phyloP scores from a whole-genome alignment of 139 green algal species.

The Haematococcus sp. region DNA sequence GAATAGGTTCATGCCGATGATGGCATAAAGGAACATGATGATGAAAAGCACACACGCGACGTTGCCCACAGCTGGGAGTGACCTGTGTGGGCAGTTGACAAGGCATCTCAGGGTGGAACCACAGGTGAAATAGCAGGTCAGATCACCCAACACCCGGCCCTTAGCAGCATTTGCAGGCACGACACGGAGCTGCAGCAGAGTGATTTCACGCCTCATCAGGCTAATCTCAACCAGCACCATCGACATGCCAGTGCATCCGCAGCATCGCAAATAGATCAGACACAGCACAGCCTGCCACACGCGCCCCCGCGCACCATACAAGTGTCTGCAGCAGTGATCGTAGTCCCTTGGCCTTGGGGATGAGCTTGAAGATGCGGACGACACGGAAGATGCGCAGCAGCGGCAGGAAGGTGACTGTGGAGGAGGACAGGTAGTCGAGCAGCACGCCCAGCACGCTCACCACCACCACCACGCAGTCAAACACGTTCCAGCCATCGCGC shows the following conservation, averaged over 20 bases:
- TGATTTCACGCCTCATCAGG: no score
- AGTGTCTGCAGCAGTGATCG: conserved; percentile 67
- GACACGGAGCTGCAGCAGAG: no score
- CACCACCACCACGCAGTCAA: conserved; percentile 64
- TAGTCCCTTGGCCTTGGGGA: conserved; percentile 71
- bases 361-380: conserved; percentile 65
- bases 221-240: background rate
- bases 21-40: conserved; percentile 73
- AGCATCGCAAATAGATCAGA: background rate
- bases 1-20: conserved; percentile 85
- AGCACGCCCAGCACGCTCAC: conserved; percentile 39
- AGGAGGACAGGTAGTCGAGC: conserved; percentile 31
- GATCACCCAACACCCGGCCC: background rate
- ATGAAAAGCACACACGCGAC: conserved; percentile 46
- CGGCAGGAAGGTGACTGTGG: conserved; percentile 49
- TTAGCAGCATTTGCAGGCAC: background rate
- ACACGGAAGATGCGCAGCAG: conserved; percentile 70
- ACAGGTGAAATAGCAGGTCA: background rate
- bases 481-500: conserved; percentile 65
- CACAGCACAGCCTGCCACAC: background rate
- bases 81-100: background rate
- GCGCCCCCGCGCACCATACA: conserved; percentile 45
- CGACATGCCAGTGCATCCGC: background rate
- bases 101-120: background rate
- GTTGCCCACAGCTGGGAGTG: conserved; percentile 56